Percentiles rank a stretch among this genome's conserved stretches.
These are phyloP conservation scores for Fusarium gaditjirri DNA, from an alignment of 2,329 filamentous ascomycete species.

Conservation along the genomic window DNA sequence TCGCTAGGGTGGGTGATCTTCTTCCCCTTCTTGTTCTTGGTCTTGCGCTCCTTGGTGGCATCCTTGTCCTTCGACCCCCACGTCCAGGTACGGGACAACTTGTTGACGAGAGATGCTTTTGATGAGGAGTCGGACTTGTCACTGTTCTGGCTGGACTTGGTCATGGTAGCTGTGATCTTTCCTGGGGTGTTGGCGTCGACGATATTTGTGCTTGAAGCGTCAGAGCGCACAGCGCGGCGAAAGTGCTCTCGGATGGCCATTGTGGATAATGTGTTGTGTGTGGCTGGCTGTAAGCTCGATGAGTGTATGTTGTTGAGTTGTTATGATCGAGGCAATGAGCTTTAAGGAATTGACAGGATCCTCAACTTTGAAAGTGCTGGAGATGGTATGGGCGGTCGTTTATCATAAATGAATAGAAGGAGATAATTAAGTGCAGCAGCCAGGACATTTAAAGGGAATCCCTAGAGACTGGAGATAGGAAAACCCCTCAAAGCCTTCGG, in stretches of 20 bases:
- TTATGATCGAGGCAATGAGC: constrained; percentile 6
- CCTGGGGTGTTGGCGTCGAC: constrained; percentile 47
- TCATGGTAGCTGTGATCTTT: constrained; percentile 43
- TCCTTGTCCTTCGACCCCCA: constrained; percentile 47
- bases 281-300: constrained; percentile 9
- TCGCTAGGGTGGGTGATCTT: constrained; percentile 55
- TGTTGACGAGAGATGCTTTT: constrained; percentile 46
- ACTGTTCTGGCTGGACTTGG: constrained; percentile 45
- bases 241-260: constrained; percentile 58
- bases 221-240: constrained; percentile 54
- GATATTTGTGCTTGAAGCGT: constrained; percentile 46
- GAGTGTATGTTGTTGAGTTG: constrained; percentile 3
- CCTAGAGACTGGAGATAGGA: constrained; percentile 31
- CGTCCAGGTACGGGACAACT: constrained; percentile 47
- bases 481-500: constrained; percentile 44
- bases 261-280: constrained; percentile 24
- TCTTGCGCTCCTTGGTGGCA: constrained; percentile 45
- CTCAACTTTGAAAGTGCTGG: constrained; percentile 1
- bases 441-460: constrained; percentile 36
- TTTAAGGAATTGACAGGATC: constrained; percentile 16
- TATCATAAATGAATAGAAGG: constrained; percentile 19
- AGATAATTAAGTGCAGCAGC: constrained; percentile 27
- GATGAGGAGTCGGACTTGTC: constrained; percentile 43
- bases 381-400: constrained; percentile 17
- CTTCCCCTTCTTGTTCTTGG: constrained; percentile 44